phyloP scores from a whole-genome alignment of 805 yeast genomes.

The Candida sphagnicola region DNA sequence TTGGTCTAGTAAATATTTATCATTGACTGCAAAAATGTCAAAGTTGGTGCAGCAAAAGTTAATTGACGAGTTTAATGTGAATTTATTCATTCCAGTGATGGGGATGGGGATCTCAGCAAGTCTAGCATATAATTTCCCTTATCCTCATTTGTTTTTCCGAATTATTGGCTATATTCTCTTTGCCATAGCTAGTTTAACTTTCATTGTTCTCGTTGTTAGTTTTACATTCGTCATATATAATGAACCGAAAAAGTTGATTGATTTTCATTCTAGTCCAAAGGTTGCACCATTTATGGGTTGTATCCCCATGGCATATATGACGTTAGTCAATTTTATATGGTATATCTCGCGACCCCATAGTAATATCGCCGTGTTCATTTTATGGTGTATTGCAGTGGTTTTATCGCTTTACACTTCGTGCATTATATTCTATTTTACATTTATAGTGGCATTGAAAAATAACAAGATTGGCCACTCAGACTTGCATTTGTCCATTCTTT shows the following conservation, averaged over 20 bases:
- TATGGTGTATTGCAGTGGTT: slow-evolving; percentile 68
- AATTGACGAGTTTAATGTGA: neutral
- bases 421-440: slow-evolving; percentile 46
- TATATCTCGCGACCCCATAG: slow-evolving; percentile 34
- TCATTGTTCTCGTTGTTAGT: slow-evolving; percentile 39
- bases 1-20: no score
- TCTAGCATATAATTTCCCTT: slow-evolving; percentile 61
- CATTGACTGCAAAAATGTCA: no score
- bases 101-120: slow-evolving; percentile 71
- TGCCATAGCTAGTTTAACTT: slow-evolving; percentile 49
- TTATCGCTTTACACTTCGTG: slow-evolving; percentile 54
- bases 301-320: slow-evolving; percentile 68
- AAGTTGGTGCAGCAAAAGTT: no score
- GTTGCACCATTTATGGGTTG: slow-evolving; percentile 67
- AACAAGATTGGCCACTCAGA: slow-evolving; percentile 17
- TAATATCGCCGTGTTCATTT: slow-evolving; percentile 20
- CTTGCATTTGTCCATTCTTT: slow-evolving; percentile 51
- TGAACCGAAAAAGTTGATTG: slow-evolving; percentile 16
- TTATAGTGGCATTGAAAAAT: slow-evolving; percentile 29
- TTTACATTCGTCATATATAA: slow-evolving; percentile 21
- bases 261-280: slow-evolving; percentile 23
- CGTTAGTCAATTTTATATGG: slow-evolving; percentile 55
- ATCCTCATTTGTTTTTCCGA: slow-evolving; percentile 52
- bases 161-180: slow-evolving; percentile 58
- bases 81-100: slow-evolving; percentile 30